These are phyloP conservation scores for Lithohypha guttulata DNA, from an alignment of 2,329 filamentous ascomycete species.

Conservation along the genomic window DNA sequence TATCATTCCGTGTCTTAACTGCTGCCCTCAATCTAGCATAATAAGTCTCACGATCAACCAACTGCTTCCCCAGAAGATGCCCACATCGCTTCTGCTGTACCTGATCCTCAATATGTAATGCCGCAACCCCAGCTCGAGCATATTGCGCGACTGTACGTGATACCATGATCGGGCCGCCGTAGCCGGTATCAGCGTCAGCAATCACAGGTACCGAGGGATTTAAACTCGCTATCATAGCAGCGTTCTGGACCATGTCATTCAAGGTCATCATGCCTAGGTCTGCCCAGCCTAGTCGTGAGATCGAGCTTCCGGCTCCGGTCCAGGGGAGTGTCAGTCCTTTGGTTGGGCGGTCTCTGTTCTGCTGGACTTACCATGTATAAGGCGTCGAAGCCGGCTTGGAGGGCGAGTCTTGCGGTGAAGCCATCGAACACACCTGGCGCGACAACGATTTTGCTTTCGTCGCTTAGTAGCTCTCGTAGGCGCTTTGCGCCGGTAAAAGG, in stretches of 20 bases:
- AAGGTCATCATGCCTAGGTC: constrained; percentile 42
- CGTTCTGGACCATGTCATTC: constrained; percentile 43
- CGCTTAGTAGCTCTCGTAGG: constrained; percentile 26
- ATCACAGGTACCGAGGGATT: constrained; percentile 41
- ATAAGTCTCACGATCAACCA: constrained; percentile 28
- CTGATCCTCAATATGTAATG: constrained; percentile 47
- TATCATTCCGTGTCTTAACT: constrained; percentile 29
- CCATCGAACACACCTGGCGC: constrained; percentile 44
- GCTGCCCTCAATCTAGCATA: constrained; percentile 30
- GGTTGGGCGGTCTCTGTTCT: not conserved
- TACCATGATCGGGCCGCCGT: constrained; percentile 41
- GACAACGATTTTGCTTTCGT: constrained; percentile 31
- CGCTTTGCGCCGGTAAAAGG: constrained; percentile 14
- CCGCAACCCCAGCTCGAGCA: constrained; percentile 44
- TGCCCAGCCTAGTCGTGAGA: constrained; percentile 38
- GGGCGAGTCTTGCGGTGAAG: constrained; percentile 38
- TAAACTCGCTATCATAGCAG: constrained; percentile 44
- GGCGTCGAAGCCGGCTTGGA: constrained; percentile 39
- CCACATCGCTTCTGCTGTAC: constrained; percentile 30
- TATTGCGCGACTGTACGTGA: constrained; percentile 41
- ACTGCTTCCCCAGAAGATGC: constrained; percentile 31
- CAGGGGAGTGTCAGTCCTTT: not conserved
- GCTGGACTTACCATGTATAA: constrained; percentile 35
- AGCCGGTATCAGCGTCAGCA: constrained; percentile 44
- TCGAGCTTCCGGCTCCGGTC: constrained; percentile 42